A percentile compares a stretch with the other conserved stretches of the same genome.
Conservation (phyloP, 192 early-diverging fungal species). For the Coemansia sp. region DNA sequence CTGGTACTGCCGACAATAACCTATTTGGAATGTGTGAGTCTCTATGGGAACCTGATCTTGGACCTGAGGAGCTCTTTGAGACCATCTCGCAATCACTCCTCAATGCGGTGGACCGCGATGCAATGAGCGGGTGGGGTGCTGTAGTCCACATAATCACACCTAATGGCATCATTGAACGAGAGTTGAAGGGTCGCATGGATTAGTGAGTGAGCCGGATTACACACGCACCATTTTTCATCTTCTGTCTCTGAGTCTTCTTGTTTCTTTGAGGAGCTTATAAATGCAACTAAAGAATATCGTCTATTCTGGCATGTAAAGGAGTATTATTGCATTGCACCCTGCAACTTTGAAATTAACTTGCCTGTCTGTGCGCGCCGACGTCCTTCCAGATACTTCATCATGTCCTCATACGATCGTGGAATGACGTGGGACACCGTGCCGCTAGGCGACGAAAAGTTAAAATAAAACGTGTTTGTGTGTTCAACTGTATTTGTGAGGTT, state of each 20-base stretch:
- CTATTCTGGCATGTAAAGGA: neutral
- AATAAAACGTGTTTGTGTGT: conserved; percentile 87
- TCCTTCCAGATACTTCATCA: conserved; percentile 78
- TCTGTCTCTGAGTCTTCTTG: conserved; percentile 1
- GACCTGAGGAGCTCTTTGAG: conserved; percentile 97
- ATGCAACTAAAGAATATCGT: neutral
- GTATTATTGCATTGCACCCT: conserved; percentile 37
- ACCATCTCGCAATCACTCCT: conserved; percentile 92
- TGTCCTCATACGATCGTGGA: conserved; percentile 80
- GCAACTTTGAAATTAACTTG: conserved; percentile 50
- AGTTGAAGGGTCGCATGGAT: conserved; percentile 73
- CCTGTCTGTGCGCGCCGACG: conserved; percentile 58
- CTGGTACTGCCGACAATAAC: conserved; percentile 81
- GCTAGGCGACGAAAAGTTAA: conserved; percentile 63
- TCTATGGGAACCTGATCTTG: conserved; percentile 97
- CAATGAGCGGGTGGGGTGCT: conserved; percentile 94
- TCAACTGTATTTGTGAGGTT: conserved; percentile 57
- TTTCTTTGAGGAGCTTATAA: neutral
- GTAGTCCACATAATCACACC: conserved; percentile 92
- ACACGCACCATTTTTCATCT: conserved; percentile 7
- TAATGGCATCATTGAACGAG: conserved; percentile 81
- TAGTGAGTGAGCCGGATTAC: conserved; percentile 8
- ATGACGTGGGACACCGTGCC: conserved; percentile 60
- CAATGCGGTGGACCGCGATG: conserved; percentile 93
- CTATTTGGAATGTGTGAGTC: conserved; percentile 97